Evolutionary conservation across 176 grass and related monocot genomes (phyloP), one percentile per base, ranked within the genome.

Genomic region (Eleusine coracana): DNA sequence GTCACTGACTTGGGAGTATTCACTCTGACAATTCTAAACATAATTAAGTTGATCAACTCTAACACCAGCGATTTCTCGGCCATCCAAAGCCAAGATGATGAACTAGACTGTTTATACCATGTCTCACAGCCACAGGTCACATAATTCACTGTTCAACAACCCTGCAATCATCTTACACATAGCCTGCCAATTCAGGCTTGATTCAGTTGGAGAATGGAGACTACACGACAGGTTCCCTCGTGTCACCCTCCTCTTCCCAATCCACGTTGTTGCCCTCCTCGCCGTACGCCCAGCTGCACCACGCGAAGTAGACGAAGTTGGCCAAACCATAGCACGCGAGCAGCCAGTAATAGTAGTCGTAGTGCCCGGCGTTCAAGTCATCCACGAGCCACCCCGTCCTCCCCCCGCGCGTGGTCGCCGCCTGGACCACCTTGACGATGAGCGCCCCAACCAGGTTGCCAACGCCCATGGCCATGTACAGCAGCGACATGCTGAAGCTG

Each of bases 271-370:
- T 74, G 45, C 86, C 92, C 73, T 87, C 89, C 61, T 91, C 77
- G 20, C 86, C 86, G 58, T 94, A 91, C 28, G 69, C 54, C 89
- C 84, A 81, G 74, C 89, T 54, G 74, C 92, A 94, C 68, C 78
- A 78, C 10, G 80, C 25, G 68, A 94, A 94, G 77, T 91, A 91
- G 1, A 54, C 50, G 1, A 86, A 70, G 62, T 94, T 89, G 0
- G 56, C 18, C 4, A 66, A 44, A 13, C 83, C 79, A 14, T 89
- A 21, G 2, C 68, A 18, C 29, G 86, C 37, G 61, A 94, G 77
- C 56, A 84, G 38, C 92, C 89, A 94, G 89, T 89, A 91, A 44
- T 87, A 94, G 83, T 91, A 87, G 80, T 91, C 86, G 50, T 89
- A 89, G 83, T 81, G 83, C 0, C 86, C 92, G 50, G 51, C 71